A percentile compares a stretch with the other conserved stretches of the same genome.
phyloP scores from a whole-genome alignment of 2,329 filamentous ascomycete species.

The Talaromyces marneffei region DNA sequence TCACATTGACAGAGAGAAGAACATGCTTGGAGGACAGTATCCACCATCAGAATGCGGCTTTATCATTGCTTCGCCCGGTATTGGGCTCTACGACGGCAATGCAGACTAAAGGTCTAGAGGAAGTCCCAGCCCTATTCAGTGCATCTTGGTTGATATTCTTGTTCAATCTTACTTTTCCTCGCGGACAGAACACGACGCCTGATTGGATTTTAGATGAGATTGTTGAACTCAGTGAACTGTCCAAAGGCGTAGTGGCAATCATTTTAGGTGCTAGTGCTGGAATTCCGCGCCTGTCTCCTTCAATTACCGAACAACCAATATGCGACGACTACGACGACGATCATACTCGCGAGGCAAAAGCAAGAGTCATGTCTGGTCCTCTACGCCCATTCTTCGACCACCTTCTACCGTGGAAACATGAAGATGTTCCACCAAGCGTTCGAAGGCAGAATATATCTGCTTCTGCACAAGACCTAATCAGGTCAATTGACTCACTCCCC shows the following conservation, averaged over 20 bases:
- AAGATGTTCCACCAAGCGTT: neutral
- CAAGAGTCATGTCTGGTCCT: conserved; percentile 2
- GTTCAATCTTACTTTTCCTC: conserved; percentile 2
- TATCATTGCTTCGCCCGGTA: conserved; percentile 1
- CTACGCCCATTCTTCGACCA: conserved; percentile 1
- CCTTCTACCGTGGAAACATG: conserved; percentile 7
- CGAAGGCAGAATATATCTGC: neutral
- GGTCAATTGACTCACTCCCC: neutral
- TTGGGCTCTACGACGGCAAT: neutral
- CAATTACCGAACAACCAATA: neutral
- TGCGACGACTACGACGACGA: neutral
- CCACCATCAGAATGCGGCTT: conserved; percentile 7
- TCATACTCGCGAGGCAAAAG: neutral
- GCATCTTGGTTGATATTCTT: conserved; percentile 6
- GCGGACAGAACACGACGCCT: neutral
- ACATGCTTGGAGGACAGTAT: neutral
- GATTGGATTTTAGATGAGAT: conserved; percentile 9
- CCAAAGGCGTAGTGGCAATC: conserved; percentile 7
- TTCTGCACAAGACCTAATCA: neutral
- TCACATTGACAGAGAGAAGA: neutral
- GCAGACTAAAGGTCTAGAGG: neutral
- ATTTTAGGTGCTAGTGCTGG: neutral
- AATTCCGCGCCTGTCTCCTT: neutral
- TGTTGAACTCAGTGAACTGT: conserved; percentile 7
- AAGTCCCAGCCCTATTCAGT: neutral